Evolutionary conservation across 2,329 filamentous ascomycete genomes (phyloP).

Genomic region (Sordariomycetes sp.): DNA sequence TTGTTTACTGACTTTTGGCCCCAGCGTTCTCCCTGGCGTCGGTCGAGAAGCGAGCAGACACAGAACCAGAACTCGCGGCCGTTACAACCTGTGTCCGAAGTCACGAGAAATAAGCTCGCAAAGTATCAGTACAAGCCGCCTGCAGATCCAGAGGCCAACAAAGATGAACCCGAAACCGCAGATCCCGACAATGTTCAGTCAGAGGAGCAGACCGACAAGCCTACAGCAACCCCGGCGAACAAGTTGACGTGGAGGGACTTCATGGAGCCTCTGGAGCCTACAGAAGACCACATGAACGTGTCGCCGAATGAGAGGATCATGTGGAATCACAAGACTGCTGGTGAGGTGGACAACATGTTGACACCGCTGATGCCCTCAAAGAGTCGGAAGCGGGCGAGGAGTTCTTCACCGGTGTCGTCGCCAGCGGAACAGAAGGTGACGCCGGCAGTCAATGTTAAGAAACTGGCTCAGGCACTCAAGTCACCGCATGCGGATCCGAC

Average conservation of each 20-base stretch:
- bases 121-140: constrained; percentile 36
- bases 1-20: not conserved
- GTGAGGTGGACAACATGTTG: constrained; percentile 13
- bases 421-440: constrained; percentile 41
- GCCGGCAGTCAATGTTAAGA: constrained; percentile 46
- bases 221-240: constrained; percentile 24
- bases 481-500: constrained; percentile 66
- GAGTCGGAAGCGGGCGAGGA: constrained; percentile 59
- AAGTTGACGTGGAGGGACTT: constrained; percentile 51
- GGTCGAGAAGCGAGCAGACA: constrained; percentile 44
- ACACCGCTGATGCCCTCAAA: constrained; percentile 40
- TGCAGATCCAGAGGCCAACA: constrained; percentile 6
- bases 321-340: constrained; percentile 45
- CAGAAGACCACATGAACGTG: constrained; percentile 33
- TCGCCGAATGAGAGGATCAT: constrained; percentile 54
- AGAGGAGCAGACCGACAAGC: constrained; percentile 11
- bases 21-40: constrained; percentile 39
- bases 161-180: constrained; percentile 8
- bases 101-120: constrained; percentile 52
- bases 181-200: constrained; percentile 7
- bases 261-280: constrained; percentile 32
- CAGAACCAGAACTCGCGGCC: constrained; percentile 24
- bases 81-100: constrained; percentile 42
- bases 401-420: constrained; percentile 65
- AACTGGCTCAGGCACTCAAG: constrained; percentile 48